Conservation (phyloP, 2,329 filamentous ascomycete genomes). For the Botrytis hyacinthi region DNA sequence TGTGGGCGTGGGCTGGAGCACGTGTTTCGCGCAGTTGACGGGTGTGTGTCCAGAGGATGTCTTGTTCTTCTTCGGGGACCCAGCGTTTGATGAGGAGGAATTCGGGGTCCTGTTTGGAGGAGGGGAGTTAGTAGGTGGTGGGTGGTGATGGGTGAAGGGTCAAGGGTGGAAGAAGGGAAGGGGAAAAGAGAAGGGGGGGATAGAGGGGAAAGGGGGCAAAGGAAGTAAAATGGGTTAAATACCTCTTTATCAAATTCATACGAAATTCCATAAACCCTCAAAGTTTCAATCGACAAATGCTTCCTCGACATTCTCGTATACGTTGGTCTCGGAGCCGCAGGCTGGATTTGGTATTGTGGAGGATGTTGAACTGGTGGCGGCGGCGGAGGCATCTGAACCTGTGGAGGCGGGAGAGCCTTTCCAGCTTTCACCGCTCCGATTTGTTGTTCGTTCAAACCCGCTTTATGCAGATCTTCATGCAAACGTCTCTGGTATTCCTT, state of each 20-base stretch:
- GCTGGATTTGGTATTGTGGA: background rate
- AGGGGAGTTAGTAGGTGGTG: background rate
- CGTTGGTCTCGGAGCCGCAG: conserved; percentile 46
- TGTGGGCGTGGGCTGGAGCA: conserved; percentile 23
- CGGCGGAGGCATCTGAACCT: background rate
- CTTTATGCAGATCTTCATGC: conserved; percentile 56
- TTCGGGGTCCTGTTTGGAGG: conserved; percentile 54
- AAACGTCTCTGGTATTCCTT: conserved; percentile 48
- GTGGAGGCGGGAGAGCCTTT: conserved; percentile 2
- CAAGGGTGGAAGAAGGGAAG: background rate
- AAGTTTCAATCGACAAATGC: conserved; percentile 61
- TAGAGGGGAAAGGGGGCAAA: background rate
- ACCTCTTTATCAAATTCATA: conserved; percentile 50
- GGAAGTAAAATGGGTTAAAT: background rate
- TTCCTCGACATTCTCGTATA: conserved; percentile 63
- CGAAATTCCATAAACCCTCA: conserved; percentile 55
- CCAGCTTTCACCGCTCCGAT: conserved; percentile 56
- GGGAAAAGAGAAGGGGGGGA: background rate
- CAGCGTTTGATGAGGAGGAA: conserved; percentile 72
- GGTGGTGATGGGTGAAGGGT: too few relatives aligned
- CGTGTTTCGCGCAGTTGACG: conserved; percentile 46
- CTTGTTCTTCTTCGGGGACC: conserved; percentile 69
- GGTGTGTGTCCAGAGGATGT: conserved; percentile 71
- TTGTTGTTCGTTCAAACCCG: conserved; percentile 57
- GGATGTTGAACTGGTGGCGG: conserved; percentile 17